A percentile compares a stretch with the other conserved stretches of the same genome.
These are phyloP conservation scores for Trypanosoma boissoni DNA, from an alignment of 208 protist species.

Conservation along the genomic window DNA sequence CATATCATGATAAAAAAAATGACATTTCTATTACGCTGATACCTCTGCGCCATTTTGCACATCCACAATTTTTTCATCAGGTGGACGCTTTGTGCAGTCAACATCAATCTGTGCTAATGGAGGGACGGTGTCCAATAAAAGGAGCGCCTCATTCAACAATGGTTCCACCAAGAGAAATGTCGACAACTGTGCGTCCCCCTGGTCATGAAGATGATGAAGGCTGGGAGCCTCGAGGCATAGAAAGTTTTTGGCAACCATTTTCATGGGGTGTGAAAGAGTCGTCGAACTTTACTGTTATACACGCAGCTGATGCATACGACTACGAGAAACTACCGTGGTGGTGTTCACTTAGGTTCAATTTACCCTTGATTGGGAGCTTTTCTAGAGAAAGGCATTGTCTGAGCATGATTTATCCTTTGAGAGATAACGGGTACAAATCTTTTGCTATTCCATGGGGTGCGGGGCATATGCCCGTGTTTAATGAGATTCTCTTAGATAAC, in stretches of 20 bases:
- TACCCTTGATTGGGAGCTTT: slow-evolving; percentile 63
- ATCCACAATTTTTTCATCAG: slow-evolving; percentile 80
- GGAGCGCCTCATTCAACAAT: slow-evolving; percentile 68
- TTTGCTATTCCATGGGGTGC: slow-evolving; percentile 87
- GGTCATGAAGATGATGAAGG: slow-evolving; percentile 79
- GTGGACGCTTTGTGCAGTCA: slow-evolving; percentile 75
- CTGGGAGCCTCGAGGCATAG: slow-evolving; percentile 77
- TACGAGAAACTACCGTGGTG: slow-evolving; percentile 81
- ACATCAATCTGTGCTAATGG: slow-evolving; percentile 84
- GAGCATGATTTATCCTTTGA: slow-evolving; percentile 64
- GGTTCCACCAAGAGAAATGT: slow-evolving; percentile 49
- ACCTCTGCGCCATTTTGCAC: slow-evolving; percentile 76
- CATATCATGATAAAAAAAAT: slow-evolving; percentile 38
- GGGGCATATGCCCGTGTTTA: slow-evolving; percentile 81
- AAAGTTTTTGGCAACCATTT: slow-evolving; percentile 80
- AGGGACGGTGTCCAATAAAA: slow-evolving; percentile 65
- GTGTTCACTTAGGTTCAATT: slow-evolving; percentile 76
- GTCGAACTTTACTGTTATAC: slow-evolving; percentile 69
- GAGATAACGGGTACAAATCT: slow-evolving; percentile 58
- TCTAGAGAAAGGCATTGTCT: slow-evolving; percentile 78
- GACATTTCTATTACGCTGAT: slow-evolving; percentile 72
- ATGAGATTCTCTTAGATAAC: slow-evolving; percentile 85
- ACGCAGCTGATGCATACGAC: slow-evolving; percentile 87
- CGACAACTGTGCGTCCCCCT: slow-evolving; percentile 29
- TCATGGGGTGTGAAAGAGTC: slow-evolving; percentile 85